Percentiles rank a stretch among this genome's conserved stretches.
Evolutionary conservation across 306 rosid species (phyloP).

Genomic region (Rosa multiflora): DNA sequence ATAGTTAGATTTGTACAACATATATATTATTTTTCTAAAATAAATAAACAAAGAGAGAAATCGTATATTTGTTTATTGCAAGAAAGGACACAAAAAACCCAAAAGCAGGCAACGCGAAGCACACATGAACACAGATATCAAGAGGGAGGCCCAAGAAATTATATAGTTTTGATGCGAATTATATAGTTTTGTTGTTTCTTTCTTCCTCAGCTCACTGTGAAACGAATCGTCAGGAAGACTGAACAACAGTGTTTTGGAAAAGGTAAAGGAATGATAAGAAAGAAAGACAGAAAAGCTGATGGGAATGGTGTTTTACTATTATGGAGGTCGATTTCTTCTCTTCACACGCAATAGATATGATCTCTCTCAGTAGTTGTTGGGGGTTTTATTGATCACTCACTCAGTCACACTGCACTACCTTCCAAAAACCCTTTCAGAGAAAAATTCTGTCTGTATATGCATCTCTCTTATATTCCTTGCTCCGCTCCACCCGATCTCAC

Average conservation of each 20-base stretch:
- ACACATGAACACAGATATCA: constrained; percentile 30
- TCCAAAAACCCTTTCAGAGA: constrained; percentile 39
- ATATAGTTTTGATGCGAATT: background rate
- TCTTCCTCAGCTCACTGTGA: constrained; percentile 22
- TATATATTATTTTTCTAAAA: background rate
- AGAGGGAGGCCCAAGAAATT: constrained; percentile 18
- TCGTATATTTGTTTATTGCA: background rate
- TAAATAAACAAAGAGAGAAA: background rate
- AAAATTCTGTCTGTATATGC: constrained; percentile 8
- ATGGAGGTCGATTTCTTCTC: constrained; percentile 22
- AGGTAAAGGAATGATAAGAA: constrained; percentile 27
- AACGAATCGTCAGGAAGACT: constrained; percentile 50
- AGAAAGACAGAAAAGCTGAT: constrained; percentile 22
- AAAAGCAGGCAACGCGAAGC: constrained; percentile 12
- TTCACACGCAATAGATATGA: constrained; percentile 61
- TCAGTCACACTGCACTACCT: constrained; percentile 22
- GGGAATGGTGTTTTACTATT: constrained; percentile 6
- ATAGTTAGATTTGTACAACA: background rate
- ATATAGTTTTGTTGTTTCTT: constrained; percentile 35
- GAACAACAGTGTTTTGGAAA: constrained; percentile 51
- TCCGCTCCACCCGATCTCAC: background rate
- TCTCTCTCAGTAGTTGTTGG: background rate
- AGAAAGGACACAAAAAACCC: background rate
- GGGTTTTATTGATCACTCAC: constrained; percentile 4
- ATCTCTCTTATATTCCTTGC: constrained; percentile 23